These are phyloP conservation scores for Starmerella scarabaei DNA, from an alignment of 805 yeast species.

Conservation along the genomic window DNA sequence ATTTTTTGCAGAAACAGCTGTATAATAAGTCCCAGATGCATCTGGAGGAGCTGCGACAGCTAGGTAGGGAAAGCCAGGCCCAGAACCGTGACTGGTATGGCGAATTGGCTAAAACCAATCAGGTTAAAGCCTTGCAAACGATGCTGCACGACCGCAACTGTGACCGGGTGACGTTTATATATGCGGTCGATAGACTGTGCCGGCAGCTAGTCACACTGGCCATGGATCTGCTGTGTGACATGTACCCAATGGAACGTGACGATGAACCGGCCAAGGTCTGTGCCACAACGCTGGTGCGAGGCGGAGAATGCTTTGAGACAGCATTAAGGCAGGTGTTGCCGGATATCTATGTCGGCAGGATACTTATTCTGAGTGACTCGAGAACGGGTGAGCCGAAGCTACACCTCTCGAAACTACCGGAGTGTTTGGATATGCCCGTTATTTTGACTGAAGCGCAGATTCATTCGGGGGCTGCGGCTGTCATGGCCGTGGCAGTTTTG, in stretches of 20 bases:
- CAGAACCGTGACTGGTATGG: constrained; percentile 4
- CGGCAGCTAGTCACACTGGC: constrained; percentile 56
- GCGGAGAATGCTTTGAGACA: constrained; percentile 84
- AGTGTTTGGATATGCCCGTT: constrained; percentile 31
- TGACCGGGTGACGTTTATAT: constrained; percentile 63
- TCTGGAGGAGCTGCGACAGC: constrained; percentile 43
- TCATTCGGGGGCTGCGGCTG: constrained; percentile 83
- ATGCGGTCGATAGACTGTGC: constrained; percentile 76
- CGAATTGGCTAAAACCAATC: constrained; percentile 36
- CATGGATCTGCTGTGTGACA: constrained; percentile 34
- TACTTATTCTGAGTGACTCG: constrained; percentile 77
- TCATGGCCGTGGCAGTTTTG: constrained; percentile 84
- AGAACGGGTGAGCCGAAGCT: constrained; percentile 88
- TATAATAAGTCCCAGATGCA: constrained; percentile 53
- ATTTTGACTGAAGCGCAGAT: constrained; percentile 76
- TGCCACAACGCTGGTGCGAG: constrained; percentile 70
- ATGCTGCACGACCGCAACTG: constrained; percentile 47
- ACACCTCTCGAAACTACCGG: constrained; percentile 68
- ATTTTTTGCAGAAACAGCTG: constrained; percentile 65
- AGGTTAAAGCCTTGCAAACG: constrained; percentile 58
- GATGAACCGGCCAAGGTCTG: constrained; percentile 35
- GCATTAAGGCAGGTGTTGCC: constrained; percentile 68
- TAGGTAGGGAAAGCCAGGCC: constrained; percentile 33
- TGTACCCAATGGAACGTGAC: constrained; percentile 19
- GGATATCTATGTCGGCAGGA: constrained; percentile 65